Evolutionary conservation across 139 green algal genomes (phyloP), one percentile per base, ranked within the genome.

Genomic region (Closterium sp.): DNA sequence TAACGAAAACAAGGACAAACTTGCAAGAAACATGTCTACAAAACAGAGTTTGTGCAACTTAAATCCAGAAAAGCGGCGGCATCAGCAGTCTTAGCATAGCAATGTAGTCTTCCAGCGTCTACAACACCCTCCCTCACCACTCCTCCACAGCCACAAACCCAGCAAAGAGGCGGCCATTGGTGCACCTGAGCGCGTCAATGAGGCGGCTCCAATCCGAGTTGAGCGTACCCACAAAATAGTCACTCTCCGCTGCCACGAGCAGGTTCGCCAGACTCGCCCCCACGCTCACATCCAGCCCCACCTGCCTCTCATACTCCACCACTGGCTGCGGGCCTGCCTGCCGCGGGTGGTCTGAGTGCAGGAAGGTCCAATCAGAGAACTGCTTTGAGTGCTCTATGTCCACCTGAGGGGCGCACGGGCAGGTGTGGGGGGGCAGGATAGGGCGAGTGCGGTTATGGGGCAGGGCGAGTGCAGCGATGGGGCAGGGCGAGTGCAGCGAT

Each of bases 181-280:
- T 91, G 69, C 88, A 21, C 5, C 88, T 16, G 28, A 92, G 33
- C 89, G 86, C 89, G 7, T 92, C 33, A 34, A 92, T 90, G 33
- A 92, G 84, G 33, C 89, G 84, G 34, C 43, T 90, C 89, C 89
- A 92, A 30, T 92, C 86, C 16, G 89, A 92, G 89, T 86, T 86
- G n/a, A 91, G 84, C 16, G 33, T 91, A 32, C 89, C 89, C 36
- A 92, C 89, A 92, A 92, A 92, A 85, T 91, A 92, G 84, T 92
- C 89, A 34, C 89, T 91, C 33, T 92, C 83, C 10, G 84, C 84
- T n/a, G 84, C 92, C 30, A 92, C 33, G 9, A 92, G n/a, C 36
- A 92, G 89, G 34, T 89, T 91, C 7, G 31, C 84, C 36, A 89
- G 34, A 87, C 84, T 64, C 33, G 33, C 84, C 84, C 33, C 84